These are phyloP conservation scores for Candida odintsovae DNA, from an alignment of 805 yeast genomes.

Conservation along the genomic window DNA sequence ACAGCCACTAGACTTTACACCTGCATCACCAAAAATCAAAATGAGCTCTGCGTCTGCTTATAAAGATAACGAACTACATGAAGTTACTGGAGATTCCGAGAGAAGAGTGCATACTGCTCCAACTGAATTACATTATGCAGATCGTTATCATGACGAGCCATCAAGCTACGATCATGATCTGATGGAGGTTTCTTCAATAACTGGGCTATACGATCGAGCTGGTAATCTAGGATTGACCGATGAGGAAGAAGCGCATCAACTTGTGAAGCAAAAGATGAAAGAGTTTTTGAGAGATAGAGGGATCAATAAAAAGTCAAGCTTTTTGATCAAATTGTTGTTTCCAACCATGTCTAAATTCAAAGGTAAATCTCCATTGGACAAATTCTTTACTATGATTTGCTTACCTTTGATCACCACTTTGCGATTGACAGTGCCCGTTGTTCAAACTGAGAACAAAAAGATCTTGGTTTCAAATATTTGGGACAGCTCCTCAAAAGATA, in stretches of 20 bases:
- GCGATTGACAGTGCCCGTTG: constrained; percentile 31
- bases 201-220: background rate
- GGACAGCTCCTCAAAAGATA: constrained; percentile 6
- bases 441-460: constrained; percentile 22
- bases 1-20: background rate
- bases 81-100: constrained; percentile 11
- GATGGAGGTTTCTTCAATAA: background rate
- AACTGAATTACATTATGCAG: constrained; percentile 6
- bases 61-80: constrained; percentile 9
- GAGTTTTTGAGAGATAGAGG: background rate
- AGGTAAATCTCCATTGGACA: constrained; percentile 21
- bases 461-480: constrained; percentile 18
- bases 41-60: constrained; percentile 19
- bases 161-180: background rate
- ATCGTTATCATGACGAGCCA: constrained; percentile 4
- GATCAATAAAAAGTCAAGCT: background rate
- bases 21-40: constrained; percentile 5
- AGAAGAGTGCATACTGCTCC: constrained; percentile 16
- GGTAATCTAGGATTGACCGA: background rate
- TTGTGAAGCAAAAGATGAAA: constrained; percentile 5
- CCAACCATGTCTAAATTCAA: constrained; percentile 29
- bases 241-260: constrained; percentile 8
- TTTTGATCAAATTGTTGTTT: constrained; percentile 11
- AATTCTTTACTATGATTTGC: constrained; percentile 25
- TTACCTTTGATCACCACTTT: constrained; percentile 30